Percentiles rank a stretch among this genome's conserved stretches.
phyloP scores from a whole-genome alignment of 2,329 filamentous ascomycete genomes.

The Arthrinium phaeospermum region DNA sequence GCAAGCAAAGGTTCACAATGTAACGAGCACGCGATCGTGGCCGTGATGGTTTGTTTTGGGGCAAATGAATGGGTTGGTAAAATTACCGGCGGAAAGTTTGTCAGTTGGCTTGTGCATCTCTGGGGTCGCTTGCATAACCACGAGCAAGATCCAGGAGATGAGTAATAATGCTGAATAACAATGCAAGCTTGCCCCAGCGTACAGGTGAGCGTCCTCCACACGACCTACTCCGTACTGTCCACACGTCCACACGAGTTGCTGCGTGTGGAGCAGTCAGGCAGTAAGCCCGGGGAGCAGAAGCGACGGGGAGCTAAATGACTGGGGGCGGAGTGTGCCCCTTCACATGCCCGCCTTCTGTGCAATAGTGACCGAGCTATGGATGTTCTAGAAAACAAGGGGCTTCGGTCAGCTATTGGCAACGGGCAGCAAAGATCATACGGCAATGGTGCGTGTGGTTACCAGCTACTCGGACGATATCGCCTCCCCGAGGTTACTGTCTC shows the following conservation, averaged over 20 bases:
- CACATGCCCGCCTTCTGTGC: constrained; percentile 7
- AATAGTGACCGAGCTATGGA: constrained; percentile 4
- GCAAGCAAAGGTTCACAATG: background rate
- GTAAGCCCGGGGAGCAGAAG: constrained; percentile 8
- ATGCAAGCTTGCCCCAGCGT: background rate
- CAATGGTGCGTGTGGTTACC: background rate
- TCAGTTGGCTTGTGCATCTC: background rate
- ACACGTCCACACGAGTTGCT: too few relatives aligned
- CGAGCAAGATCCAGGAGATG: background rate
- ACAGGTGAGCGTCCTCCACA: background rate
- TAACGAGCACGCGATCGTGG: background rate
- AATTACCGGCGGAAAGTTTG: background rate
- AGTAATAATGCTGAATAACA: background rate
- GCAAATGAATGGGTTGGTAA: background rate
- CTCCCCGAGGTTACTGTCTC: constrained; percentile 1
- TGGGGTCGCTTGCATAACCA: background rate
- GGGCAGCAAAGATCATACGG: background rate
- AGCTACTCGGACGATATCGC: background rate
- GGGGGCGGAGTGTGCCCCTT: constrained; percentile 14
- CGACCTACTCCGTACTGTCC: too few relatives aligned
- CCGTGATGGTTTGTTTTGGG: background rate
- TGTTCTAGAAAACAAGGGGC: constrained; percentile 5
- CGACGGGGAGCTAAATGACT: constrained; percentile 5
- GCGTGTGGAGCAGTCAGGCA: background rate
- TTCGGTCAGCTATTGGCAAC: background rate